These are phyloP conservation scores for Russula abietina DNA, from an alignment of 768 basidiomycete genomes.

Conservation along the genomic window DNA sequence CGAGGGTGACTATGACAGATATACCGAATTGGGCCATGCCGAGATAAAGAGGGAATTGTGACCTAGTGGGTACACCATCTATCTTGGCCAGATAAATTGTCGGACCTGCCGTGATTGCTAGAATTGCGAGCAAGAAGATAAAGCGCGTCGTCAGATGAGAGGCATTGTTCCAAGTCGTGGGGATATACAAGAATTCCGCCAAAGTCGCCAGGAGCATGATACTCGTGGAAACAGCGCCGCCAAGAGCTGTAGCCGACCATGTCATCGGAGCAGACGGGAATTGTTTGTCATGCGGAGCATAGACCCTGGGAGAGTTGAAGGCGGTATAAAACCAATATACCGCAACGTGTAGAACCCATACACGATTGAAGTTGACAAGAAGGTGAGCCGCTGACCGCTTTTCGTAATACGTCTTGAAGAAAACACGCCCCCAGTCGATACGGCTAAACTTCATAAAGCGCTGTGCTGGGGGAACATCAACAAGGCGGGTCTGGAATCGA, in stretches of 20 bases:
- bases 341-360: slow-evolving; percentile 95
- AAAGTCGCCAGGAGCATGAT: slow-evolving; percentile 94
- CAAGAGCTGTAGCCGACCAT: slow-evolving; percentile 94
- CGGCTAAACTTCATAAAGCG: slow-evolving; percentile 89
- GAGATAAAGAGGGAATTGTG: slow-evolving; percentile 80
- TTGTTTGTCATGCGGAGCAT: slow-evolving; percentile 61
- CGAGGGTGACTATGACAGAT: slow-evolving; percentile 73
- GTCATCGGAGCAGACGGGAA: slow-evolving; percentile 81
- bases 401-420: slow-evolving; percentile 99
- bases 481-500: slow-evolving; percentile 66
- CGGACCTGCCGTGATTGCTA: slow-evolving; percentile 88
- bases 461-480: slow-evolving; percentile 87
- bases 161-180: slow-evolving; percentile 98
- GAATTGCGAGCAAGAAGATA: slow-evolving; percentile 84
- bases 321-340: slow-evolving; percentile 97
- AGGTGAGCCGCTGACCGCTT: slow-evolving; percentile 91
- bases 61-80: slow-evolving; percentile 53
- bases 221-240: slow-evolving; percentile 85
- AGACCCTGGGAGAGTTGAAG: slow-evolving; percentile 93
- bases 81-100: slow-evolving; percentile 89
- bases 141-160: slow-evolving; percentile 93
- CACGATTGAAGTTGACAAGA: slow-evolving; percentile 97
- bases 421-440: slow-evolving; percentile 90
- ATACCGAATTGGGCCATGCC: slow-evolving; percentile 93
- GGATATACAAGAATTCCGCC: slow-evolving; percentile 94